phyloP scores from a whole-genome alignment of 352 stramenopile genomes.

The Globisporangium orthogonon region DNA sequence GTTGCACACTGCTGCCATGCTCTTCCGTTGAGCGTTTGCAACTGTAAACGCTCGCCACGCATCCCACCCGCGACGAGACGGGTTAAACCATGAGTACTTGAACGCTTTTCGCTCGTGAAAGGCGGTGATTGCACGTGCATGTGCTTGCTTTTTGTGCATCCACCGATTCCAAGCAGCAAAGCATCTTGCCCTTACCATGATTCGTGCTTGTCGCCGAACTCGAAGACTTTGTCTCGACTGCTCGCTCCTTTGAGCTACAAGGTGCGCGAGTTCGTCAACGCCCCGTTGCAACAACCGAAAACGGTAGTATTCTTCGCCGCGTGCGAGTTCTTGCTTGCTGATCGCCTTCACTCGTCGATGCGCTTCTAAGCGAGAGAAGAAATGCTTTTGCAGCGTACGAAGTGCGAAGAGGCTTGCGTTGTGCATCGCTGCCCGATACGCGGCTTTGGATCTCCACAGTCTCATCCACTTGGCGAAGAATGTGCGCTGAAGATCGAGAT shows the following conservation, averaged over 20 bases:
- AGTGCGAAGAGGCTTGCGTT: neutral
- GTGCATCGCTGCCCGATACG: neutral
- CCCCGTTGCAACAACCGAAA: conserved; percentile 17
- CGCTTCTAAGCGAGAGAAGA: neutral
- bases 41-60: conserved; percentile 12
- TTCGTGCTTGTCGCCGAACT: conserved; percentile 18
- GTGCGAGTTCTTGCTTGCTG: conserved; percentile 2
- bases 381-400: neutral
- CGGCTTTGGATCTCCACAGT: neutral
- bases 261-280: conserved; percentile 14
- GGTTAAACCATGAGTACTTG: conserved; percentile 23
- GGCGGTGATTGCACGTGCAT: neutral
- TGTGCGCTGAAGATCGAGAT: neutral
- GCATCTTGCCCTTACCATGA: conserved; percentile 13
- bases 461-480: neutral
- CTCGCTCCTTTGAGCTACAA: conserved; percentile 19
- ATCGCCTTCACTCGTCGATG: neutral
- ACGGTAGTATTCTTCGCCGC: conserved; percentile 13
- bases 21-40: neutral
- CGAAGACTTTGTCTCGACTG: conserved; percentile 13
- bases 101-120: conserved; percentile 10
- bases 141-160: neutral
- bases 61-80: conserved; percentile 19
- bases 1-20: neutral
- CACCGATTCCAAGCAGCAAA: conserved; percentile 19